Evolutionary conservation across 176 grass and related monocot species (phyloP), one percentile per base, ranked within the genome.

Genomic region (Urochloa ruziziensis): DNA sequence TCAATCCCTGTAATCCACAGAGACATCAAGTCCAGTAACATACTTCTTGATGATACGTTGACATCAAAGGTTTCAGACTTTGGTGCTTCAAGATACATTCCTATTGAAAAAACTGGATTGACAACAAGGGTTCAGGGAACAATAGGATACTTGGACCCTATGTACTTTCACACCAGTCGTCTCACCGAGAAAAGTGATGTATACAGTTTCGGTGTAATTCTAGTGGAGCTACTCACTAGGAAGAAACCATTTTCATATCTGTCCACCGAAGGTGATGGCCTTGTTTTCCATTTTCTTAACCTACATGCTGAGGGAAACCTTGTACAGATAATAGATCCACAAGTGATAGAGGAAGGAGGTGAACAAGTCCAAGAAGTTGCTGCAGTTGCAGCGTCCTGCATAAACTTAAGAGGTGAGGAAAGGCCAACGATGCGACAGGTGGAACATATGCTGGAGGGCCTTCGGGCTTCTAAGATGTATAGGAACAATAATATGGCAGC

Each of bases 351-450:
- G 6, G 67, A 70, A 40, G 67, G 67, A 28, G 67, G 40, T 0
- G 5, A 70, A 1, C 2, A 70, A 46, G n/a, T 70, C n/a, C 40
- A 28, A 70, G 39, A 70, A 28, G n/a, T 70, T 27, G 67, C 67
- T 16, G 2, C 11, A 16, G 40, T 70, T 17, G 67, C 67, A 3
- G 67, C 40, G 9, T 46, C n/a, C 0, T 70, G 67, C 46, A 9
- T 70, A 70, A 70, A 27, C 12, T 16, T 70, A 28, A 70, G 67
- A 70, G 40, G 40, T 70, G 67, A 70, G 13, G 65, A 70, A 43
- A 11, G 67, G 40, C 67, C 67, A 46, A 70, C n/a, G 3, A 71
- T 71, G 68, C 5, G 39, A 29, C 13, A 47, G 5, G 68, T 71
- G 11, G 42, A 71, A 47, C 68, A 71, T 46, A 71, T 15, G 2